A percentile compares a stretch with the other conserved stretches of the same genome.
These are phyloP conservation scores for Zygosaccharomyces gambellarensis DNA, from an alignment of 805 yeast genomes.

Conservation along the genomic window DNA sequence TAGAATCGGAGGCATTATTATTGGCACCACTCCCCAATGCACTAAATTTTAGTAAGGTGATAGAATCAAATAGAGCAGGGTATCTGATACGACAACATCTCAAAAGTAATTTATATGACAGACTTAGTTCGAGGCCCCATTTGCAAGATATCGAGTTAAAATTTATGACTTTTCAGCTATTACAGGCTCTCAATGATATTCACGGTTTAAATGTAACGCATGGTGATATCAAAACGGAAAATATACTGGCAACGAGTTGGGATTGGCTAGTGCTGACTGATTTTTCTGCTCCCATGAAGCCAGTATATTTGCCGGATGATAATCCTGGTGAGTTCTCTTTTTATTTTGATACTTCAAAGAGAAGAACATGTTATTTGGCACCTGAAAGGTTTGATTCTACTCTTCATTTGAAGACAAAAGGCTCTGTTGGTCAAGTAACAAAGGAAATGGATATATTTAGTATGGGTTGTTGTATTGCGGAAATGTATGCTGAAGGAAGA, in stretches of 20 bases:
- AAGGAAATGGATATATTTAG: slow-evolving; percentile 78
- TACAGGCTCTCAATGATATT: slow-evolving; percentile 56
- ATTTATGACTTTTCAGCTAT: slow-evolving; percentile 79
- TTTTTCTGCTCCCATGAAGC: slow-evolving; percentile 74
- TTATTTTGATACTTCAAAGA: slow-evolving; percentile 83
- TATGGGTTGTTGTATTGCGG: slow-evolving; percentile 85
- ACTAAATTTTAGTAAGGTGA: slow-evolving; percentile 63
- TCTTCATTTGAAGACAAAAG: slow-evolving; percentile 19
- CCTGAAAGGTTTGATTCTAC: slow-evolving; percentile 72
- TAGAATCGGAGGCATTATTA: slow-evolving; percentile 33
- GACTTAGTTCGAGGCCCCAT: slow-evolving; percentile 84
- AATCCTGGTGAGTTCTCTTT: slow-evolving; percentile 90
- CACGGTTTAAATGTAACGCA: slow-evolving; percentile 64
- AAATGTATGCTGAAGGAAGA: slow-evolving; percentile 78
- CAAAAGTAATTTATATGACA: slow-evolving; percentile 76
- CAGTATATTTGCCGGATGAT: slow-evolving; percentile 80
- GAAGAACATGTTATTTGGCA: slow-evolving; percentile 86
- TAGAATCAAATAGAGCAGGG: slow-evolving; percentile 90
- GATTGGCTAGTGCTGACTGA: slow-evolving; percentile 81
- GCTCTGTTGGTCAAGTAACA: slow-evolving; percentile 37
- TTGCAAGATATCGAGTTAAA: slow-evolving; percentile 72
- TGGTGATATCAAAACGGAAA: slow-evolving; percentile 91
- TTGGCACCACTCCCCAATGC: slow-evolving; percentile 55
- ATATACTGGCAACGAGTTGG: slow-evolving; percentile 80
- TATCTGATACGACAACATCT: slow-evolving; percentile 80